Conservation (phyloP, 257 asterid genomes). For the Solanum lycopersicoides region DNA sequence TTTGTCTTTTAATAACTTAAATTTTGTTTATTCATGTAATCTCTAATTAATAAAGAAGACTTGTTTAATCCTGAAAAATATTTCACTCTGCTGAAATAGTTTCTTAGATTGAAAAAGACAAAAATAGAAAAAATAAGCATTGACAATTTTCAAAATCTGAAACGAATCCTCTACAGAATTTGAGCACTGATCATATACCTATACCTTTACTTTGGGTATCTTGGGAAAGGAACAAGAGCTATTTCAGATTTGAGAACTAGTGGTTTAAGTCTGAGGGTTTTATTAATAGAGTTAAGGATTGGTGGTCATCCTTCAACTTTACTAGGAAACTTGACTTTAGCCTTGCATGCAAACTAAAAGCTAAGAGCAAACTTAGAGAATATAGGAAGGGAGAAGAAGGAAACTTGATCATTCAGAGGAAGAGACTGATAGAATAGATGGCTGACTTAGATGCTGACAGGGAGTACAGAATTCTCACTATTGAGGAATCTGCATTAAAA, state of each 20-base stretch:
- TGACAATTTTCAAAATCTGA: not conserved
- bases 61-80: not conserved
- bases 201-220: not conserved
- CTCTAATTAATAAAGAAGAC: not conserved
- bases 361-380: not conserved
- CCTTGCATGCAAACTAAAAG: not conserved
- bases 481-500: not conserved
- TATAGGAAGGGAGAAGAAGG: not conserved
- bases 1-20: not conserved
- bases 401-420: not conserved
- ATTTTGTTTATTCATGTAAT: not conserved
- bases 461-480: not conserved
- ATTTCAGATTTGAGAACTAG: not conserved
- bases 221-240: too few relatives aligned
- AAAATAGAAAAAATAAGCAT: not conserved
- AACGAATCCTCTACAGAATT: not conserved
- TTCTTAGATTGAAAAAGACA: not conserved
- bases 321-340: not conserved
- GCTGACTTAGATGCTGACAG: not conserved
- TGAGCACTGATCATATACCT: not conserved
- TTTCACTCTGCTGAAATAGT: not conserved
- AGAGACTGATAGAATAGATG: not conserved
- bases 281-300: not conserved
- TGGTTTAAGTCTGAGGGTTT: not conserved
- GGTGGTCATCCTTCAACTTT: not conserved